Evolutionary conservation across 768 basidiomycete genomes (phyloP).

Genomic region (Pisolithus albus): DNA sequence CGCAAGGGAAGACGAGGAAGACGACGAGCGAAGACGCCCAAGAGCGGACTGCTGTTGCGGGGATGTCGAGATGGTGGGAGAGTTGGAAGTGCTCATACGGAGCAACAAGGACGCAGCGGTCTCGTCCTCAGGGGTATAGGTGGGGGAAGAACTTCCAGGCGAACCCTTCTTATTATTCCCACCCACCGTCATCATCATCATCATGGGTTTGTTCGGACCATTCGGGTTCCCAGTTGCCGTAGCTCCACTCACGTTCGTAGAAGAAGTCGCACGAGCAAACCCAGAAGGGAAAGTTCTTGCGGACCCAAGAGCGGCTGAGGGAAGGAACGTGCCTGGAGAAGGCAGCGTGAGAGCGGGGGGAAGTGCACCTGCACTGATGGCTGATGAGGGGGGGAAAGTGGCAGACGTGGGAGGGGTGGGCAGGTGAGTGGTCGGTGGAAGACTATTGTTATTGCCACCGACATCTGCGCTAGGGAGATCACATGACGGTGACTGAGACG

Average conservation of each 20-base stretch:
- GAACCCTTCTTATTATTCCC: slow-evolving; percentile 12
- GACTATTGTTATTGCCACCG: slow-evolving; percentile 6
- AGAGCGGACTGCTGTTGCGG: slow-evolving; percentile 8
- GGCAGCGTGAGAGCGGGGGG: slow-evolving; percentile 39
- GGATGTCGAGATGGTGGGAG: background rate
- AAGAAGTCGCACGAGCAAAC: background rate
- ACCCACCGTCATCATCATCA: slow-evolving; percentile 18
- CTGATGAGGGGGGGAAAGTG: slow-evolving; percentile 37
- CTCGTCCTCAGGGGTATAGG: slow-evolving; percentile 54
- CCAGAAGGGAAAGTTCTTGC: background rate
- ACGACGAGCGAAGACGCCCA: background rate
- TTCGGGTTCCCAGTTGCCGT: background rate
- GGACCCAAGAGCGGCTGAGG: background rate
- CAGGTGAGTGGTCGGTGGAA: slow-evolving; percentile 28
- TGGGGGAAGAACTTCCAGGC: slow-evolving; percentile 19
- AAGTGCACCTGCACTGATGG: slow-evolving; percentile 16
- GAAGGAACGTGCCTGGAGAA: slow-evolving; percentile 21
- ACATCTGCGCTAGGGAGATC: slow-evolving; percentile 16
- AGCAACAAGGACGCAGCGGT: slow-evolving; percentile 60
- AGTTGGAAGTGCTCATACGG: slow-evolving; percentile 44
- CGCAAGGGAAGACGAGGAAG: background rate
- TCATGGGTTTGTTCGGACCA: slow-evolving; percentile 19
- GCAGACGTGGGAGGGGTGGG: slow-evolving; percentile 56
- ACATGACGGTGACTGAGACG: slow-evolving; percentile 30
- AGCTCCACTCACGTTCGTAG: background rate